These are phyloP conservation scores for Yarrowia keelungensis DNA, from an alignment of 805 yeast genomes.

Conservation along the genomic window DNA sequence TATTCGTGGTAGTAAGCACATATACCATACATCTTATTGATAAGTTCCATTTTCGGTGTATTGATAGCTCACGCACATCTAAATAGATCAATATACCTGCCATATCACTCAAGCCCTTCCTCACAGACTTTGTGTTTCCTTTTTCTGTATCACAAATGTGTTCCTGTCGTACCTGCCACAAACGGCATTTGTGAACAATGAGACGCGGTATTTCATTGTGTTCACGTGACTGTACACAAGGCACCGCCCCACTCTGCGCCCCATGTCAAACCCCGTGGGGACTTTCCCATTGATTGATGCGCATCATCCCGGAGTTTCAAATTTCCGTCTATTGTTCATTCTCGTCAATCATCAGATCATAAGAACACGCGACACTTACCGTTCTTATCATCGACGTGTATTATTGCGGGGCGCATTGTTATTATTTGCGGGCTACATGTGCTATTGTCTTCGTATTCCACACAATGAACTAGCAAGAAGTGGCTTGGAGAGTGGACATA, in stretches of 20 bases:
- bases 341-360: too few relatives aligned
- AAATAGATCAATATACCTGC: too few relatives aligned
- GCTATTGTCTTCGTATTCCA: background rate
- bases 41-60: too few relatives aligned
- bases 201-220: background rate
- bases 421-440: background rate
- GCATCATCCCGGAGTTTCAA: background rate
- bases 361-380: background rate
- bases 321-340: too few relatives aligned
- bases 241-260: conserved; percentile 18
- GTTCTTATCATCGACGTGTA: background rate
- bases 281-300: background rate
- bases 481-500: background rate
- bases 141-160: background rate
- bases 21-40: too few relatives aligned
- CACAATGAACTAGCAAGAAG: background rate
- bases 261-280: conserved; percentile 31
- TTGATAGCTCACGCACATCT: too few relatives aligned
- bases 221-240: conserved; percentile 1
- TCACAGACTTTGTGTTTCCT: too few relatives aligned
- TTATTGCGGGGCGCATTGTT: conserved; percentile 13
- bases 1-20: too few relatives aligned
- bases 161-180: conserved; percentile 7
- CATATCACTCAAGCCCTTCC: too few relatives aligned
- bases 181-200: conserved; percentile 4